Conservation (phyloP, 345 rosid genomes). For the Pugionium cornutum region DNA sequence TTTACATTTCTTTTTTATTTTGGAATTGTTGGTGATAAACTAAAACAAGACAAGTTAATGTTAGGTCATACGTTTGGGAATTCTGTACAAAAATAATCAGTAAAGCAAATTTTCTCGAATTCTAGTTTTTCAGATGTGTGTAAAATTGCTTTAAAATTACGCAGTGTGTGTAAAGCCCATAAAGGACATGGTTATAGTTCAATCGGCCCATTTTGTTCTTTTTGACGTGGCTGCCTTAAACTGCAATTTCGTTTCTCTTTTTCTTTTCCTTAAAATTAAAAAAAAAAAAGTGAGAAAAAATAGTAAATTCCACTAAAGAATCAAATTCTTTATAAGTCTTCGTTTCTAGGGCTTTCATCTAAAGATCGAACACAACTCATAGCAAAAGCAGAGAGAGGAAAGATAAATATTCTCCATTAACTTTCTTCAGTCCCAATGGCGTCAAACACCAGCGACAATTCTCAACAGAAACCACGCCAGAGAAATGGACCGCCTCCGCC, state of each 20-base stretch:
- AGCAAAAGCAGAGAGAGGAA: background rate
- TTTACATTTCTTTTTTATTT: no score
- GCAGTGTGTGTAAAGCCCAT: background rate
- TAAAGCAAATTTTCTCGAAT: no score
- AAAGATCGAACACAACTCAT: background rate
- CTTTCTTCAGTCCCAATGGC: slow-evolving; percentile 29
- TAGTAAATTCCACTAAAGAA: slow-evolving; percentile 31
- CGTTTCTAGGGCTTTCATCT: slow-evolving; percentile 27
- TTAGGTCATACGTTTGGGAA: no score
- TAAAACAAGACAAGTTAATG: no score
- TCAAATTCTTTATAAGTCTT: slow-evolving; percentile 5
- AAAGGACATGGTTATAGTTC: background rate
- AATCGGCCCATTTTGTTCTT: background rate
- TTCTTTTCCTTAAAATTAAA: background rate
- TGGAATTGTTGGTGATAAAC: no score
- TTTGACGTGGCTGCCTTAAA: slow-evolving; percentile 28
- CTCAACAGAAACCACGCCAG: slow-evolving; percentile 30
- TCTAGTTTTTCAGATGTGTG: no score
- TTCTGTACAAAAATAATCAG: no score
- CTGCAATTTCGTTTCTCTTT: slow-evolving; percentile 4
- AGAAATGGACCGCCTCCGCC: slow-evolving; percentile 40
- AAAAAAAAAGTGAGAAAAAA: background rate
- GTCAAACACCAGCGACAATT: slow-evolving; percentile 33
- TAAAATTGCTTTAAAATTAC: no score
- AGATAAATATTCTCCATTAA: background rate